These are phyloP conservation scores for Termitomyces sp. DNA, from an alignment of 768 basidiomycete species.

Conservation along the genomic window DNA sequence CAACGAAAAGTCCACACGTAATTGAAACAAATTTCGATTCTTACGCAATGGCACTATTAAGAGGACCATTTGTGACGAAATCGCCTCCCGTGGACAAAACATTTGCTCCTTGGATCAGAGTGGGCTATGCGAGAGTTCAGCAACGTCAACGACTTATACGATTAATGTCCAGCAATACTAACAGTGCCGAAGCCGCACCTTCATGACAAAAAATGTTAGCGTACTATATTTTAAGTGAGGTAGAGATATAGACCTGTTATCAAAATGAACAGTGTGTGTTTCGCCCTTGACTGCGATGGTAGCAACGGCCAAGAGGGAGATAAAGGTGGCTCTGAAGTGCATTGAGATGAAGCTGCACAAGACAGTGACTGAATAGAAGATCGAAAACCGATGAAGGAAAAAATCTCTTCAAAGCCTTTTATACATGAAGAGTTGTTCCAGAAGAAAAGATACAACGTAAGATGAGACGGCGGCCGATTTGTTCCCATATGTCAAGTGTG, in stretches of 20 bases:
- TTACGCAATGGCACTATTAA: conserved; percentile 30
- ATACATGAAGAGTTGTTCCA: neutral
- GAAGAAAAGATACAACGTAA: neutral
- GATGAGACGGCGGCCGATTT: neutral
- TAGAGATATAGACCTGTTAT: conserved; percentile 19
- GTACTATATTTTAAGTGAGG: neutral
- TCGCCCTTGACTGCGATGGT: conserved; percentile 21
- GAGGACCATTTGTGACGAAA: conserved; percentile 20
- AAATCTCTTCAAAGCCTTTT: neutral
- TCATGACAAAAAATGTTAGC: neutral
- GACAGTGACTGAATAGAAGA: neutral
- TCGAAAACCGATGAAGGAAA: neutral
- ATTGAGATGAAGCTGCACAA: neutral
- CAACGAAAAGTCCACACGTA: neutral
- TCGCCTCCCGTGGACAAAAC: conserved; percentile 25
- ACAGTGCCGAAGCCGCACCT: conserved; percentile 31
- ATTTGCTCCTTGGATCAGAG: conserved; percentile 22
- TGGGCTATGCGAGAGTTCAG: conserved; percentile 15
- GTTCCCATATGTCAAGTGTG: neutral
- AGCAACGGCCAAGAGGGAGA: conserved; percentile 13
- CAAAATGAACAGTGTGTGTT: conserved; percentile 29
- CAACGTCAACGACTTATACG: too few relatives aligned
- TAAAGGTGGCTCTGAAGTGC: conserved; percentile 10
- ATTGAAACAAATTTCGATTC: neutral
- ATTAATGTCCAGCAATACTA: neutral